Base-by-base conservation (phyloP, 2,329 filamentous ascomycete species). In the Fusarium poae region DNA sequence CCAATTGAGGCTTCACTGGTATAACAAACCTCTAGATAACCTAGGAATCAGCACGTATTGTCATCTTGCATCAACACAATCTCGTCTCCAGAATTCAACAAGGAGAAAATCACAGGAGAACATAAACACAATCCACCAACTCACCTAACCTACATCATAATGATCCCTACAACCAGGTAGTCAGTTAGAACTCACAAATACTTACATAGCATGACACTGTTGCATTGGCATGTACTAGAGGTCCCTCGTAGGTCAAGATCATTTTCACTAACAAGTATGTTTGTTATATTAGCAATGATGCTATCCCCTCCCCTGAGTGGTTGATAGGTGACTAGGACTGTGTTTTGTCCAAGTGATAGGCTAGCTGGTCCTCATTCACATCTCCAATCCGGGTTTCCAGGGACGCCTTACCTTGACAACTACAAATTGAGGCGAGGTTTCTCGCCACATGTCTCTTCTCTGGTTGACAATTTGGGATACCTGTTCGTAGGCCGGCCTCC, bases 401-500 rank as follows among this genome's bases (percentile, higher is more conserved):
- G 30, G 44, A 34, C 57, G 35, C 57, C 34, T 58, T 55, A 27
- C 37, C 40, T 50, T 61, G 43, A 44, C 55, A 37, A 39, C 35
- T 35, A 10, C 10, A 20, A 39, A 55, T 60, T 52, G 25, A 23
- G 35, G 32, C 27, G 32, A 50, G 23, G 32, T 39, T 37, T 34
- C 34, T 59, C 52, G 52, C 61, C 51, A 51, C 59, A 45, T 35
- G 7, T 25, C 29, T 57, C 37, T 34, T 42, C 29, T 57, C 37
- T 34, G 37, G 42, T 57, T 27, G 61, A 65, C 61, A 11, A 50
- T 65, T 65, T 37, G 30, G 61, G 62, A 23, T 61, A 65, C 62
- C 62, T 65, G 43, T 45, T 65, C 62, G 62, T 39, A 55, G 27
- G 37, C 48, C n/a, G 23, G 43, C 44, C 55, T 29, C 27, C 12